phyloP scores from a whole-genome alignment of 176 grass and related monocot genomes.

The Lolium perenne region DNA sequence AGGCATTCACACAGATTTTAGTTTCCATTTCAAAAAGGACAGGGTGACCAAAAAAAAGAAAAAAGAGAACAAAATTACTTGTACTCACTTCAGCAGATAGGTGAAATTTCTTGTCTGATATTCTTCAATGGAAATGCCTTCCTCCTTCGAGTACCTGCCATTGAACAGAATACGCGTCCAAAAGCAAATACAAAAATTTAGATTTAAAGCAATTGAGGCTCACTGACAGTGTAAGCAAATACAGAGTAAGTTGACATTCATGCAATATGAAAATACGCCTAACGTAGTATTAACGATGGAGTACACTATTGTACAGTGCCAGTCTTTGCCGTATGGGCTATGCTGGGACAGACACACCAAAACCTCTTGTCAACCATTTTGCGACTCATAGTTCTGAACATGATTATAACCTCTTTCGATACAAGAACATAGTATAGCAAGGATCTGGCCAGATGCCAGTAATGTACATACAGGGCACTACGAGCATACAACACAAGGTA shows the following conservation, averaged over 20 bases:
- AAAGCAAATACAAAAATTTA: neutral
- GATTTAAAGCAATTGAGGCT: conserved; percentile 11
- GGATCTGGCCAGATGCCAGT: neutral
- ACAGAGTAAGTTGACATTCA: neutral
- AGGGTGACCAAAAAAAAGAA: conserved; percentile 20
- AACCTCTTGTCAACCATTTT: neutral
- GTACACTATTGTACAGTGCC: neutral
- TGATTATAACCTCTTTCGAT: neutral
- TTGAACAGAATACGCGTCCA: conserved; percentile 9
- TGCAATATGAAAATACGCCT: neutral
- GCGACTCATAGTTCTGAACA: neutral
- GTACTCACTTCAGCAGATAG: conserved; percentile 85
- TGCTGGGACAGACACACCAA: neutral
- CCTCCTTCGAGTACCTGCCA: conserved; percentile 88
- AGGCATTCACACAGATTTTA: neutral
- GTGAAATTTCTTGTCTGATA: conserved; percentile 74
- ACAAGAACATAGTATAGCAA: conserved; percentile 23
- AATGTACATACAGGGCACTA: conserved; percentile 3
- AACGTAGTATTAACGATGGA: neutral
- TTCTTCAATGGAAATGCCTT: conserved; percentile 55
- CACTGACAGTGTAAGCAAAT: neutral
- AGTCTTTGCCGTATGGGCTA: neutral
- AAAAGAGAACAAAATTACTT: neutral
- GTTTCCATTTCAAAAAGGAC: neutral
- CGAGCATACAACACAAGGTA: neutral